Base-by-base conservation (phyloP, 352 stramenopile genomes). In the Phytophthora sp. region DNA sequence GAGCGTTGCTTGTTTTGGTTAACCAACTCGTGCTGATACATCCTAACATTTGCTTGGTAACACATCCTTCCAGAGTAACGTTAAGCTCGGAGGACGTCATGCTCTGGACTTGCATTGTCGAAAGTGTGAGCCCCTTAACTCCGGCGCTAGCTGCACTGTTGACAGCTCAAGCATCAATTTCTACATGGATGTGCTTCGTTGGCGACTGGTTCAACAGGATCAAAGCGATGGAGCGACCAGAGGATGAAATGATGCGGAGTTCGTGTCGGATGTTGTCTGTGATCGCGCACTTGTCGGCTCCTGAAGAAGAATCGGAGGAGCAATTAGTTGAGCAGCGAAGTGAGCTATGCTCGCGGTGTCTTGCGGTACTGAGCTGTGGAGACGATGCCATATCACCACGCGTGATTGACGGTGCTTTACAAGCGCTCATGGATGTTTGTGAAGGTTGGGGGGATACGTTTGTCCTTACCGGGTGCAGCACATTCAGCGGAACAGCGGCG, bases 41-140 rank as follows among this genome's bases (percentile, higher is more conserved):
- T 36, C 36, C 45, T 7, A 11, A 20, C 2, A 3, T 70, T 15
- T 70, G 66, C 45, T 44, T 63, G n/a, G 36, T 20, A 4, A 41
- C 39, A 20, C 38, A 57, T 0, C 13, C 47, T 36, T 20, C 41
- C 1, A 6, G 29, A n/a, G 15, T 30, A 18, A 53, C 31, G 8
- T 42, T 63, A 7, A 60, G 15, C 11, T 49, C 66, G 7, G 59
- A 83, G 12, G 51, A 69, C 33, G 12, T 78, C 0, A 50, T 74
- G 45, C 56, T 84, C 15, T 82, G 76, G 76, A 74, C 65, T 15
- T 74, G 65, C 21, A 53, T 77, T 30, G 60, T 66, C 7, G 69
- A 77, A 35, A 72, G 65, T 11, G 44, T 65, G 6, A 62, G 26
- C 33, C 69, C 69, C n/a, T 30, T 61, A 26, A 72, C 38, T 5